Percentiles rank a stretch among this genome's conserved stretches.
phyloP scores from a whole-genome alignment of 176 grass and related monocot species.

The Ensete glaucum region DNA sequence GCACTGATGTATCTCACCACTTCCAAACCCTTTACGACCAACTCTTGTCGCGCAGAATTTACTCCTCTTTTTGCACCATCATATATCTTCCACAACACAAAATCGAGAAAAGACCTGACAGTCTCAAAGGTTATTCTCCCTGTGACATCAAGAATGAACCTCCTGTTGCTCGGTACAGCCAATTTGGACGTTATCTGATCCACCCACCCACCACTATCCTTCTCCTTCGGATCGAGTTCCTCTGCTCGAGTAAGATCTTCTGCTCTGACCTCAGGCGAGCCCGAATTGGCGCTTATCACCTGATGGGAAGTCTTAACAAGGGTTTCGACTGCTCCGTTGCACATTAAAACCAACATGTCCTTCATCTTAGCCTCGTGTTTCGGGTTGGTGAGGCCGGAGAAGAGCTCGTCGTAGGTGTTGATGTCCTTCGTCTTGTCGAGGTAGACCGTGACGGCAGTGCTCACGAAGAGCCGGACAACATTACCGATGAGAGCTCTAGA shows the following conservation, averaged over 20 bases:
- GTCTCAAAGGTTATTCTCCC: constrained; percentile 93
- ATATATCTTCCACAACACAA: constrained; percentile 68
- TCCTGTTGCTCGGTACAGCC: constrained; percentile 64
- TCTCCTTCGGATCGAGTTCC: not conserved
- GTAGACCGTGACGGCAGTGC: constrained; percentile 63
- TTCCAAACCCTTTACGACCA: constrained; percentile 31
- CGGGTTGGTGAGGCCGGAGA: constrained; percentile 76
- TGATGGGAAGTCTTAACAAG: constrained; percentile 77
- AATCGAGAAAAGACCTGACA: constrained; percentile 80
- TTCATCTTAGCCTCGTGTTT: constrained; percentile 60
- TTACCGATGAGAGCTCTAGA: constrained; percentile 40
- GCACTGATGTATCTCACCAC: constrained; percentile 58
- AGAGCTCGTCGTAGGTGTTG: constrained; percentile 84
- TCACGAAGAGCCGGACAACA: constrained; percentile 53
- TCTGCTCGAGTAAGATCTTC: constrained; percentile 6
- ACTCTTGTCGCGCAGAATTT: not conserved
- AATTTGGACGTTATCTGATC: constrained; percentile 59
- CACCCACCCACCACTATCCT: constrained; percentile 40
- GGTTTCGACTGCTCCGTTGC: constrained; percentile 75
- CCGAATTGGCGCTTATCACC: constrained; percentile 21
- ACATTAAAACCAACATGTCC: constrained; percentile 64
- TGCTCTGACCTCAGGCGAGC: not conserved
- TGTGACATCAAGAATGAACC: constrained; percentile 77
- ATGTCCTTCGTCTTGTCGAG: constrained; percentile 94
- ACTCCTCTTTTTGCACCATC: constrained; percentile 37